Base-by-base conservation (phyloP, 2,329 filamentous ascomycete species). In the Aspergillus glaucus region DNA sequence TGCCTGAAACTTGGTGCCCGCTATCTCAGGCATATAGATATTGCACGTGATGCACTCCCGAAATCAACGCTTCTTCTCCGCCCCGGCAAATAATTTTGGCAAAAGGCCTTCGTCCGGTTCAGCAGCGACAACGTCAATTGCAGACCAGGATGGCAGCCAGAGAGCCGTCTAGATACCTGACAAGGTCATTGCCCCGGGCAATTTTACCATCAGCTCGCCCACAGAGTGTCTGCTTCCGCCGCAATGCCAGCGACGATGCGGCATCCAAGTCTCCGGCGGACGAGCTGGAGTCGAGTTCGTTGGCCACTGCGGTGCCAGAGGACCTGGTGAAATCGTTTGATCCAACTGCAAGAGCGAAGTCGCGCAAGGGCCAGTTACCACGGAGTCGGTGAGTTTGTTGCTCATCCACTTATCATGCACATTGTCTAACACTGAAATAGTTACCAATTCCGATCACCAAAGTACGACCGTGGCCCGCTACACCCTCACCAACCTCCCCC, bases 401-500 rank as follows among this genome's bases (percentile, higher is more conserved):
- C n/a, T 43, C 32, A 24, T 37, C 21, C 32, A 37, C 12, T 26
- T 17, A 46, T 17, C 21, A 44, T 34, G 39, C 19, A 21, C 37
- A 43, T 41, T 34, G 26, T 47, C 34, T n/a, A 15, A 17, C 10
- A n/a, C 22, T 26, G 3, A 12, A 15, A 17, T n/a, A 95, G 92
- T 79, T 98, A 97, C 75, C 88, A 95, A 72, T 97, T 87, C 71
- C 89, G 91, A 56, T 86, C 92, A 45, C 93, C 93, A 55, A 93
- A 92, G 74, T 98, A 91, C 79, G 85, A 95, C 70, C 88, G 92
- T 63, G 93, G 93, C 49, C 91, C 91, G 55, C 79, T 97, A 21
- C 91, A 97, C 67, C 93, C 93, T 45, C 84, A 96, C 62, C 89
- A 95, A 74, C 87, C 89, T 50, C 92, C 89, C n/a, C 79, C 84